Base-by-base conservation (phyloP, 495 filamentous ascomycete genomes). In the Cercophora sp. region DNA sequence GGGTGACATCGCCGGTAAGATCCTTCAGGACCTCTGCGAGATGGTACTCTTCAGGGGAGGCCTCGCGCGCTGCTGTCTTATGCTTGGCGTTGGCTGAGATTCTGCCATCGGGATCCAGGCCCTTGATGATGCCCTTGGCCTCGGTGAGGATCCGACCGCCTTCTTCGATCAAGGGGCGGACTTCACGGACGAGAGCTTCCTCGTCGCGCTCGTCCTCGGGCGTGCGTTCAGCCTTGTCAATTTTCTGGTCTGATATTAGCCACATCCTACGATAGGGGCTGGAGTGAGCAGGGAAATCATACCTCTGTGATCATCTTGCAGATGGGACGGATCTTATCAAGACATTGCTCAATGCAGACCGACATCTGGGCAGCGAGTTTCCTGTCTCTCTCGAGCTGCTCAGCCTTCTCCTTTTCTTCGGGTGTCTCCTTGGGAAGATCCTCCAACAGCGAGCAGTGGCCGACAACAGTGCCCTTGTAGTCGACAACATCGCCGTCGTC, bases 161-260 rank as follows among this genome's bases (percentile, higher is more conserved):
- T 65, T 96, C 85, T 62, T 96, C 90, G 61, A 96, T 84, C 15
- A 96, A 72, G 0, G 91, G 91, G 59, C 85, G 88, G 60, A 96
- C 87, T 42, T 88, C 76, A 61, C 88, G 76, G 60, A 96, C 91
- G 11, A 96, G 80, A 54, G 85, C 77, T 58, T 96, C 89, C 62
- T 96, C 91, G 66, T 96, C 90, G 16, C 94, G 82, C 59, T 96
- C 89, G 8, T 96, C 89, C 66, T 88, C 85, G n/a, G 87, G 84
- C 6, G 85, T 91, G 51, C 82, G 79, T 55, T 95, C 87, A 31
- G 91, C 91, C 49, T 76, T 75, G 47, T 93, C 87, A 58, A 96
- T 82, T 63, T 81, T 77, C 85, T 93, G 37, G 32, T 19, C 54
- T 54, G n/a, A n/a, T n/a, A n/a, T n/a, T n/a, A n/a, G n/a, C n/a